These are phyloP conservation scores for Pelargonium australe DNA, from an alignment of 441 rosid genomes.

Conservation along the genomic window DNA sequence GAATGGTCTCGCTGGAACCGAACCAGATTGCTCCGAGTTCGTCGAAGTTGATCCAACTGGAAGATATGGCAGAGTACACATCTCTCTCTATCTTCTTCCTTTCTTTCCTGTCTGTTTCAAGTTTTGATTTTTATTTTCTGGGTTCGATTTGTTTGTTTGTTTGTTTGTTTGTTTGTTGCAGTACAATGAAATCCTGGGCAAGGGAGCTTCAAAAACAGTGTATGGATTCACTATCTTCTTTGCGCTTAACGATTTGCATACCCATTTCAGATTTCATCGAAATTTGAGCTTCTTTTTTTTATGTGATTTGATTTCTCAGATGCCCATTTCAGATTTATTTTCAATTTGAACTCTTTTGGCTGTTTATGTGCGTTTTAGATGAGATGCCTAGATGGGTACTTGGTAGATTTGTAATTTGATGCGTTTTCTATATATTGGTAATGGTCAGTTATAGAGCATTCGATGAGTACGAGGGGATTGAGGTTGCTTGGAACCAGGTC, in stretches of 20 bases:
- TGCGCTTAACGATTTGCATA: slow-evolving; percentile 14
- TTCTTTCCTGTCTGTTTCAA: background rate
- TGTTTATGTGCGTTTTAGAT: slow-evolving; percentile 15
- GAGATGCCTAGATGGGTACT: slow-evolving; percentile 13
- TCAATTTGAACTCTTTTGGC: slow-evolving; percentile 4
- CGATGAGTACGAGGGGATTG: slow-evolving; percentile 93
- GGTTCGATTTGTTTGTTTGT: slow-evolving; percentile 19
- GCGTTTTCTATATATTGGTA: slow-evolving; percentile 14
- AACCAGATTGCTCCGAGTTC: slow-evolving; percentile 27
- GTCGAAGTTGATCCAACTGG: slow-evolving; percentile 99
- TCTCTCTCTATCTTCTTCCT: slow-evolving; percentile 13
- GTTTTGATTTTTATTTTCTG: slow-evolving; percentile 21
- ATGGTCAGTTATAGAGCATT: slow-evolving; percentile 76
- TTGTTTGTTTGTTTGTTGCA: slow-evolving; percentile 29
- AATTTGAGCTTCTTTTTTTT: slow-evolving; percentile 11
- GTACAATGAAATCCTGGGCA: slow-evolving; percentile 84
- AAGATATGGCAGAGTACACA: slow-evolving; percentile 87
- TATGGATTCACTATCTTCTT: slow-evolving; percentile 33
- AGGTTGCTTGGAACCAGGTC: slow-evolving; percentile 97
- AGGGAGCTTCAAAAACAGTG: slow-evolving; percentile 95
- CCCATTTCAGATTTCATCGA: slow-evolving; percentile 24
- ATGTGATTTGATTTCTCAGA: background rate
- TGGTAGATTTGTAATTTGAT: slow-evolving; percentile 21
- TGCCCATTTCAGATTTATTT: slow-evolving; percentile 11
- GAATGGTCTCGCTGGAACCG: background rate